Base-by-base conservation (phyloP, 169 alveolate genomes). In the Babesia ovata region DNA sequence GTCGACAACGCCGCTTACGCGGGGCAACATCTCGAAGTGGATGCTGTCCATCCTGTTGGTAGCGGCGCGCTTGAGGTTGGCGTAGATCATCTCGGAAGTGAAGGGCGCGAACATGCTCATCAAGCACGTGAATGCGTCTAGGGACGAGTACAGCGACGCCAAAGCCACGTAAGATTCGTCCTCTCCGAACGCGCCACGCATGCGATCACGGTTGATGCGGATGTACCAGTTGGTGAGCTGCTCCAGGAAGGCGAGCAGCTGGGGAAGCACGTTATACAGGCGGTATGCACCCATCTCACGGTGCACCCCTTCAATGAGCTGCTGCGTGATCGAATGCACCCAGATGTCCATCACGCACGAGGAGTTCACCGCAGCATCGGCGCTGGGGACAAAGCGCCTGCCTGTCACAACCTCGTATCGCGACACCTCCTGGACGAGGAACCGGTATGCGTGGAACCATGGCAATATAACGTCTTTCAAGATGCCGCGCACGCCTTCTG, bases 401-500 rank as follows among this genome's bases (percentile, higher is more conserved):
- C 91, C 90, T 12, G 76, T 71, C 0, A 62, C 48, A 22, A 75
- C 61, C 89, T 98, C 99, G 82, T 86, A 97, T 70, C 99, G 92
- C 21, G 94, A 86, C 48, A 95, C 95, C 78, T 97, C 98, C 89
- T 98, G 98, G 24, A 97, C 87, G 53, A 98, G 86, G 92, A 98
- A 98, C 69, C 96, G 85, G 78, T 42, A 60, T 49, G 99, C 96
- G 79, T 98, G 98, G 93, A 93, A 97, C 97, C 98, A 96, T 10
- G 99, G 99, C 63, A 98, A 90, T 70, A 98, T 95, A 50, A 97
- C 98, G 87, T 97, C 98, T 85, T 93, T 97, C 28, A 96, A 92
- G 39, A 95, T 92, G 84, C 94, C 97, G 14, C 93, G 85, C 16
- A 98, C 98, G 26, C 99, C 99, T 42, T 93, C 96, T 57, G 92